Conservation (phyloP, 2,329 filamentous ascomycete species). For the Microcyclospora pomicola region DNA sequence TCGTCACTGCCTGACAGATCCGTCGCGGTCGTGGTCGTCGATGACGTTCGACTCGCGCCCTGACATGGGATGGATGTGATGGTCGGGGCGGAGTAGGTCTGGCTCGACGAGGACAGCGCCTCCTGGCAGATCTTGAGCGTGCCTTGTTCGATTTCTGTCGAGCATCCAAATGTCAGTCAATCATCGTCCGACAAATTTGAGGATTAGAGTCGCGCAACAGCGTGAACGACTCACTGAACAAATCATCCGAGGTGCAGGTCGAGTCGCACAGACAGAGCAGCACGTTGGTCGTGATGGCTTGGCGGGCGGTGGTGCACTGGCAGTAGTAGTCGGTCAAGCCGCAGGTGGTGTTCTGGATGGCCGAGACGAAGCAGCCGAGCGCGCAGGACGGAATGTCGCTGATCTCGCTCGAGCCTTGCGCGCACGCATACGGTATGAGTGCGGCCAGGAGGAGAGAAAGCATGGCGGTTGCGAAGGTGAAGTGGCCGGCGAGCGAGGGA, state of each 20-base stretch:
- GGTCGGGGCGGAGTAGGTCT: conserved; percentile 1
- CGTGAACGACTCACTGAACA: conserved; percentile 24
- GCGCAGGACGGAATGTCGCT: conserved; percentile 7
- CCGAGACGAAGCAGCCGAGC: conserved; percentile 33
- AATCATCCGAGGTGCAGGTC: conserved; percentile 25
- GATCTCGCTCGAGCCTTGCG: not conserved
- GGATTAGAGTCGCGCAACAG: not conserved
- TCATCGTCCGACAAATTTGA: too few relatives aligned
- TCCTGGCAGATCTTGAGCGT: conserved; percentile 2
- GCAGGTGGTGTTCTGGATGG: conserved; percentile 37
- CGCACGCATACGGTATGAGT: too few relatives aligned
- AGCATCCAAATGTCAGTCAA: too few relatives aligned
- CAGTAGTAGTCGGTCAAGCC: conserved; percentile 33
- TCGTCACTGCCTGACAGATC: too few relatives aligned
- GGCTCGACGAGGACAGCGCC: not conserved
- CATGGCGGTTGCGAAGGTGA: too few relatives aligned
- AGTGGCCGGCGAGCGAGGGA: too few relatives aligned
- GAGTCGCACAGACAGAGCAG: conserved; percentile 9
- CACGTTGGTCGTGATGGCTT: conserved; percentile 3
- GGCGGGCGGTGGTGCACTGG: conserved; percentile 35
- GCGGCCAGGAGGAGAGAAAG: too few relatives aligned
- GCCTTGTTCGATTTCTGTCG: not conserved
- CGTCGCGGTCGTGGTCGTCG: too few relatives aligned
- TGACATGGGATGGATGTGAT: not conserved
- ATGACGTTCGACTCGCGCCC: too few relatives aligned